These are phyloP conservation scores for Scenedesmus sp. DNA, from an alignment of 163 green algal species.

Conservation along the genomic window DNA sequence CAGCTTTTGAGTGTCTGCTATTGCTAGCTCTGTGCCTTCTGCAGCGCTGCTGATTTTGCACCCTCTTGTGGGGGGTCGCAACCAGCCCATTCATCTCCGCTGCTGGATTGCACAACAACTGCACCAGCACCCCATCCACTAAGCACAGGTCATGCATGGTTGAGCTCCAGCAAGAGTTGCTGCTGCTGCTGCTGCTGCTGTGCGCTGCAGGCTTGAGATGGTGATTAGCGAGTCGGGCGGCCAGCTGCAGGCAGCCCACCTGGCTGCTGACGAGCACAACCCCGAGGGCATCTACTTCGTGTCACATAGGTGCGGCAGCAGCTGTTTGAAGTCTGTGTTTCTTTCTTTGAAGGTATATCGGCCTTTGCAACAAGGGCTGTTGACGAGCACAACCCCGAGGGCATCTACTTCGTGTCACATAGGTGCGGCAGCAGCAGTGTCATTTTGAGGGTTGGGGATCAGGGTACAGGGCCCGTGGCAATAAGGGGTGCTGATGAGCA, in stretches of 20 bases:
- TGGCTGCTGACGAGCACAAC: slow-evolving; percentile 20
- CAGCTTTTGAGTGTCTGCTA: neutral
- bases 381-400: slow-evolving; percentile 24
- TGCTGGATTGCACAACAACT: neutral
- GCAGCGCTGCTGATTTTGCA: neutral
- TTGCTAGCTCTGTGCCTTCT: no score
- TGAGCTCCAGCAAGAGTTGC: neutral
- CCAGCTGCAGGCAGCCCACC: neutral
- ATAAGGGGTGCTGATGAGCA: neutral
- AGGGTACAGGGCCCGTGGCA: no score
- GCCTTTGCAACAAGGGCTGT: no score
- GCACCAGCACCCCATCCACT: neutral
- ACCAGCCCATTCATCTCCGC: no score
- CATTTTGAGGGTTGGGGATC: neutral
- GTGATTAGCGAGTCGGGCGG: slow-evolving; percentile 58
- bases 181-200: neutral
- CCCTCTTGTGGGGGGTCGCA: no score
- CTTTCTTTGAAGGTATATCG: no score
- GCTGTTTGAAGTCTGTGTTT: no score
- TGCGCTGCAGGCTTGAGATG: slow-evolving; percentile 59
- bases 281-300: slow-evolving; percentile 43
- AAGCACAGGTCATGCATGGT: no score
- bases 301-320: slow-evolving; percentile 3
- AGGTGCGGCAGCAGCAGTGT: neutral
- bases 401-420: slow-evolving; percentile 21